Conservation (phyloP, 129 eudicot species). For the Saussurea involucrata region DNA sequence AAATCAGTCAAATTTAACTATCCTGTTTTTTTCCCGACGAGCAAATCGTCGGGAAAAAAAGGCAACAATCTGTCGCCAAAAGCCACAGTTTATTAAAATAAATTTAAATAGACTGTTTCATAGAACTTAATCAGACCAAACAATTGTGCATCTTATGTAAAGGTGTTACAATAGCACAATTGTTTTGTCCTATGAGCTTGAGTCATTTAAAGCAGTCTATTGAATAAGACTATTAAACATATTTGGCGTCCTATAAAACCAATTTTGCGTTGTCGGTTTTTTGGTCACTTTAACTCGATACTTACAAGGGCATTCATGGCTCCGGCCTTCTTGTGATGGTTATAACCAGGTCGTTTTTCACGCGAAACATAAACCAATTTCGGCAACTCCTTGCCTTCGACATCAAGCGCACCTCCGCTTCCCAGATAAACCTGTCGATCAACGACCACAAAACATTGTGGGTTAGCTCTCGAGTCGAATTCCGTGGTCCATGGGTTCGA, state of each 20-base stretch:
- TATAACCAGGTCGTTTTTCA: slow-evolving; percentile 94
- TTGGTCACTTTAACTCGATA: not conserved
- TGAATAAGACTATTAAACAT: too few relatives aligned
- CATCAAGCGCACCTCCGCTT: slow-evolving; percentile 90
- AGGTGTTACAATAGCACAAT: not conserved
- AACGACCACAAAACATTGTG: not conserved
- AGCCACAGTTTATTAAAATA: too few relatives aligned
- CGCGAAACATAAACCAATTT: slow-evolving; percentile 86
- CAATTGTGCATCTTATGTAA: not conserved
- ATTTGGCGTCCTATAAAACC: not conserved
- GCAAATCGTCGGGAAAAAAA: not conserved
- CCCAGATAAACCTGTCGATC: slow-evolving; percentile 78
- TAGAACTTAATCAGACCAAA: not conserved
- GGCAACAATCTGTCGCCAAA: not conserved
- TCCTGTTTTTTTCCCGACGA: not conserved
- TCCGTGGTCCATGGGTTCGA: not conserved
- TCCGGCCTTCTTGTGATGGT: slow-evolving; percentile 97
- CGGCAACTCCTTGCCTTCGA: slow-evolving; percentile 91
- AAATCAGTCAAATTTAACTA: not conserved
- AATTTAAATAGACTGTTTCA: too few relatives aligned
- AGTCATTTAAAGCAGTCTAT: not conserved
- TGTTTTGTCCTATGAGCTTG: not conserved
- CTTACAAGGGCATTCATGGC: slow-evolving; percentile 94
- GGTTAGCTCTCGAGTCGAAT: not conserved
- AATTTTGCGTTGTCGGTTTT: not conserved